Evolutionary conservation across 331 rosid species (phyloP).

Genomic region (Rhamnella rubrinervis): DNA sequence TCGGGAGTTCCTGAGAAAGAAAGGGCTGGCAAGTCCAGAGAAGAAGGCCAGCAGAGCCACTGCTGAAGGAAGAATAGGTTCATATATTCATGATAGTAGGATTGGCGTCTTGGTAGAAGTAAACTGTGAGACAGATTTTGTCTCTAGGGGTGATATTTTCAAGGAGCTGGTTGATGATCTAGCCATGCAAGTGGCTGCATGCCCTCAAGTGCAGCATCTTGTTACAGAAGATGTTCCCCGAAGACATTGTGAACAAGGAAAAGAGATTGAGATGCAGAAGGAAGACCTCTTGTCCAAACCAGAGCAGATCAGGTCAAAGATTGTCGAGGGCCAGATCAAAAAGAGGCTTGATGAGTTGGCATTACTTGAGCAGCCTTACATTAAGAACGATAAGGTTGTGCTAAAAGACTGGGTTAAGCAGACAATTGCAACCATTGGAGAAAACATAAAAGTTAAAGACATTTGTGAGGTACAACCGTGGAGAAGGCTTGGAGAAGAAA

Average conservation of each 20-base stretch:
- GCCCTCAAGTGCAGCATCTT: conserved; percentile 78
- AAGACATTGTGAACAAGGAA: conserved; percentile 69
- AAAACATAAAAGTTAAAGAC: conserved; percentile 87
- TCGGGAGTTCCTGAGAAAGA: conserved; percentile 75
- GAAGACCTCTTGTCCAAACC: conserved; percentile 90
- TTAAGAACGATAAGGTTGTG: conserved; percentile 77
- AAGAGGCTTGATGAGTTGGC: conserved; percentile 85
- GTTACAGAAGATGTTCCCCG: conserved; percentile 73
- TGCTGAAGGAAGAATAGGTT: conserved; percentile 86
- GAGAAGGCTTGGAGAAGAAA: conserved; percentile 93
- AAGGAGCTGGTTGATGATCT: conserved; percentile 90
- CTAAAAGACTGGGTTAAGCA: conserved; percentile 86
- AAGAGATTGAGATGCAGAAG: conserved; percentile 90
- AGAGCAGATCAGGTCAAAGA: conserved; percentile 80
- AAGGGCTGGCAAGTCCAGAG: conserved; percentile 91
- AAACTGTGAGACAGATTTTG: conserved; percentile 96
- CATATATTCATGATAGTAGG: conserved; percentile 86
- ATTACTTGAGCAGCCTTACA: conserved; percentile 89
- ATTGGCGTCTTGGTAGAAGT: conserved; percentile 82
- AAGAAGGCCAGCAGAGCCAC: conserved; percentile 86
- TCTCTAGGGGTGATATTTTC: conserved; percentile 83
- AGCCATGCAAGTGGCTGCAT: conserved; percentile 97
- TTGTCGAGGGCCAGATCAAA: conserved; percentile 83
- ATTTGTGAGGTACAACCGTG: conserved; percentile 83
- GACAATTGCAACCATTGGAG: conserved; percentile 88